phyloP scores from a whole-genome alignment of 805 yeast species.

The Myxozyma monticola region DNA sequence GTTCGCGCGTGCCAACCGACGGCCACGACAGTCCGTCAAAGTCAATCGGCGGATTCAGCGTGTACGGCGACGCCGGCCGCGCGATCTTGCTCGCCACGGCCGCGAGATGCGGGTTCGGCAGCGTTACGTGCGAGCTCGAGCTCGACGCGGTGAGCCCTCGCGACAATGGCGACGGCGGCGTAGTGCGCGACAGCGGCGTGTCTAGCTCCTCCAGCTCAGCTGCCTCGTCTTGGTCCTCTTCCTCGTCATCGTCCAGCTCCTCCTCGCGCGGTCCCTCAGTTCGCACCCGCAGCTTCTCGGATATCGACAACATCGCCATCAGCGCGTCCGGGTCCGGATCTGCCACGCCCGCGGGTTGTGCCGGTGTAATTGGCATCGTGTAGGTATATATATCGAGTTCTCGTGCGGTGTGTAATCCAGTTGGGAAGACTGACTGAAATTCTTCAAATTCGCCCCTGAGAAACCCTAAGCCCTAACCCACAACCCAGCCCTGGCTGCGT shows the following conservation, averaged over 20 bases:
- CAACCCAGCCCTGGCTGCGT: too few species aligned
- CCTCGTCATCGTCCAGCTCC: constrained; percentile 22
- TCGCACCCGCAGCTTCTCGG: constrained; percentile 12
- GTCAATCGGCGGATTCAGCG: constrained; percentile 81
- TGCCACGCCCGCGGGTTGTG: background rate
- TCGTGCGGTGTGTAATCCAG: background rate
- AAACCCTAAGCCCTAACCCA: too few species aligned
- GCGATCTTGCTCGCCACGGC: constrained; percentile 48
- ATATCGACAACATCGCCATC: constrained; percentile 15
- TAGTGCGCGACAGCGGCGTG: constrained; percentile 8
- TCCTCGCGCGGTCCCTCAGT: constrained; percentile 18
- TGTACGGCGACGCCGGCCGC: constrained; percentile 79
- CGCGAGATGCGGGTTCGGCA: background rate
- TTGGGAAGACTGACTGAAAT: background rate
- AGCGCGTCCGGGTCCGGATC: constrained; percentile 19
- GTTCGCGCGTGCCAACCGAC: constrained; percentile 72
- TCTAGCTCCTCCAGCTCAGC: constrained; percentile 11
- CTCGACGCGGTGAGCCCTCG: background rate
- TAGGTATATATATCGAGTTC: background rate
- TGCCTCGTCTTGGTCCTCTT: background rate
- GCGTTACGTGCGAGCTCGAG: too few species aligned
- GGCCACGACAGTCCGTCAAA: constrained; percentile 95
- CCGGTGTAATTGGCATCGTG: constrained; percentile 12
- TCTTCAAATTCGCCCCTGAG: too few species aligned
- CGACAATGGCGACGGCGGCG: constrained; percentile 10